Evolutionary conservation across 2,329 filamentous ascomycete genomes (phyloP).

Genomic region (Colletotrichum acutatum): DNA sequence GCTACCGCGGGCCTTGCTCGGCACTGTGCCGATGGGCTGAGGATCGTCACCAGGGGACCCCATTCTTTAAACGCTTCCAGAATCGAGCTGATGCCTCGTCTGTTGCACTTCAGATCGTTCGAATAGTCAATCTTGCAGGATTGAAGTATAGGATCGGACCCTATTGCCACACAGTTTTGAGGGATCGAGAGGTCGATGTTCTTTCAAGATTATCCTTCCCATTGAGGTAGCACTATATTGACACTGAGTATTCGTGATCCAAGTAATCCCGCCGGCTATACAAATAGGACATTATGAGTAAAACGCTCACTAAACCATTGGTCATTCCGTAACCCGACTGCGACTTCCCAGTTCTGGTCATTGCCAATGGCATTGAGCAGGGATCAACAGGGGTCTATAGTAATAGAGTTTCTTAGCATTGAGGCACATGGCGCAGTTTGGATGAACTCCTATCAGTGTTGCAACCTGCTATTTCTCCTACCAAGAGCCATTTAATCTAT

Average conservation of each 20-base stretch:
- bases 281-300: neutral
- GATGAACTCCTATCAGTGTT: slow-evolving; percentile 13
- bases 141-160: neutral
- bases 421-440: slow-evolving; percentile 11
- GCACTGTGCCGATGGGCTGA: slow-evolving; percentile 20
- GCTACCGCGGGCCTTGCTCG: neutral
- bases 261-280: neutral
- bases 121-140: neutral
- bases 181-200: too few relatives aligned
- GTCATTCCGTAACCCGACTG: neutral
- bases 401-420: slow-evolving; percentile 26
- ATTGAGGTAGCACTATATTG: too few relatives aligned
- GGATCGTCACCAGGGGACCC: neutral
- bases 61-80: neutral
- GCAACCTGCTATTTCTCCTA: neutral
- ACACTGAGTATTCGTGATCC: neutral
- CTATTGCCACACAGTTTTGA: neutral
- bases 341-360: neutral
- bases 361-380: neutral
- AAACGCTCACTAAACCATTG: neutral
- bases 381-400: neutral
- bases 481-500: neutral
- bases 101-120: neutral
- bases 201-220: too few relatives aligned
- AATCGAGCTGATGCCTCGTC: neutral